These are phyloP conservation scores for Sordariomycetes sp. DNA, from an alignment of 2,329 filamentous ascomycete species.

Conservation along the genomic window DNA sequence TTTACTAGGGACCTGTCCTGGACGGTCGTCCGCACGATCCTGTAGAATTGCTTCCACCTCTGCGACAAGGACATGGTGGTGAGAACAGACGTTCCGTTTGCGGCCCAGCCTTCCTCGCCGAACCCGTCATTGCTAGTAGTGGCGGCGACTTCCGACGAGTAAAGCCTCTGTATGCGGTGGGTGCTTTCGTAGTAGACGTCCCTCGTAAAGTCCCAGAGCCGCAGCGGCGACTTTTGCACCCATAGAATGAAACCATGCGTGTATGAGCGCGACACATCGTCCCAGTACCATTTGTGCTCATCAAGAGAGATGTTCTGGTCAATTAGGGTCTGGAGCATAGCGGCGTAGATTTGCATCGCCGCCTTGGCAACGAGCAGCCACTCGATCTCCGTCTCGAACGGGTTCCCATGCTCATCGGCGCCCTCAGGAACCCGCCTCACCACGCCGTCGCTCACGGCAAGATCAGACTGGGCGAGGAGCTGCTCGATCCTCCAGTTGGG, in stretches of 20 bases:
- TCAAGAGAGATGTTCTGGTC: conserved; percentile 73
- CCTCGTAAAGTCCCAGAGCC: conserved; percentile 58
- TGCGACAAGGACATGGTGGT: conserved; percentile 11
- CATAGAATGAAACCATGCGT: conserved; percentile 71
- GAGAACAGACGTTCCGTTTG: background rate
- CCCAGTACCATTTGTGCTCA: conserved; percentile 93
- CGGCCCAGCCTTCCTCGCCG: conserved; percentile 11
- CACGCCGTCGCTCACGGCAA: conserved; percentile 27
- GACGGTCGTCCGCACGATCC: conserved; percentile 63
- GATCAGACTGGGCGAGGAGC: conserved; percentile 47
- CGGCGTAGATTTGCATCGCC: conserved; percentile 78
- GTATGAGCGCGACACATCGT: conserved; percentile 70
- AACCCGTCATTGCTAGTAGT: conserved; percentile 16
- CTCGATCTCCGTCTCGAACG: conserved; percentile 66
- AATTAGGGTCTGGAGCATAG: conserved; percentile 62
- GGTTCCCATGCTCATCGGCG: conserved; percentile 14
- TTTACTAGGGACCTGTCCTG: conserved; percentile 57
- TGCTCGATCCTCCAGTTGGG: conserved; percentile 42
- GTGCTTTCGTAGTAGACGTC: conserved; percentile 55
- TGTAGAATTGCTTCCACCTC: conserved; percentile 62
- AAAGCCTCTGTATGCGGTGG: conserved; percentile 23
- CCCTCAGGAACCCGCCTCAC: conserved; percentile 12
- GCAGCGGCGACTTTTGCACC: conserved; percentile 68
- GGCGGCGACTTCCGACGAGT: conserved; percentile 4
- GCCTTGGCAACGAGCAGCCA: conserved; percentile 90